phyloP scores from a whole-genome alignment of 192 early-diverging fungal species.

The Entomortierella chlamydospora region DNA sequence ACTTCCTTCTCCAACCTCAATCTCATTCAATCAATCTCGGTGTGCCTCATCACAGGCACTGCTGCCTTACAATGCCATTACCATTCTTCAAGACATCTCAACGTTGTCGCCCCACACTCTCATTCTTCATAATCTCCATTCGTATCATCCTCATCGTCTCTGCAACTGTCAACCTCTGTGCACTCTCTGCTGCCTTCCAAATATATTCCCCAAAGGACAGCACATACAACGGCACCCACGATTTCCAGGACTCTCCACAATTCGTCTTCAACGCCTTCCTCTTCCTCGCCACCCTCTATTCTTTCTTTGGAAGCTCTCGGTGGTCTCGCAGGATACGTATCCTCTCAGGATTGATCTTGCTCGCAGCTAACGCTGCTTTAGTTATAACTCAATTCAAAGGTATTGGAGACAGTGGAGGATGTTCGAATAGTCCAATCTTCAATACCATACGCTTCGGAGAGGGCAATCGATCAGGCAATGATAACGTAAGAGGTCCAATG shows the following conservation, averaged over 20 bases:
- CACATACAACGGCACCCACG: not conserved
- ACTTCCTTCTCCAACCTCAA: not conserved
- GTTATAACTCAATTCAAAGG: not conserved
- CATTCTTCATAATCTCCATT: conserved; percentile 2
- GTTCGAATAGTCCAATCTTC: not conserved
- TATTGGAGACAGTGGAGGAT: not conserved
- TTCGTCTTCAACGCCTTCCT: conserved; percentile 15
- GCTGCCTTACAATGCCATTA: not conserved
- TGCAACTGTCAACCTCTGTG: conserved; percentile 14
- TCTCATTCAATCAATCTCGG: too few relatives aligned
- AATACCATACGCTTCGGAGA: too few relatives aligned
- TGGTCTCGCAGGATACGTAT: conserved; percentile 12
- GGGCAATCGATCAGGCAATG: not conserved
- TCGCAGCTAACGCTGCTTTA: not conserved
- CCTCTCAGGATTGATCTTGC: not conserved
- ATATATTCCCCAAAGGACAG: not conserved
- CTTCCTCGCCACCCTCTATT: conserved; percentile 17
- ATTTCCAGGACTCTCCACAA: conserved; percentile 21
- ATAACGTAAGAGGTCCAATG: not conserved
- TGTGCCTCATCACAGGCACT: not conserved
- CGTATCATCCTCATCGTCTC: conserved; percentile 4
- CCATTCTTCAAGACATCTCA: not conserved
- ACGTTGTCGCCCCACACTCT: not conserved
- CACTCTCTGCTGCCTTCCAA: conserved; percentile 16
- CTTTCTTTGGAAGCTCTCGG: conserved; percentile 10